Evolutionary conservation across 352 stramenopile species (phyloP), one percentile per base, ranked within the genome.

Genomic region (Pythium phragmiticola): DNA sequence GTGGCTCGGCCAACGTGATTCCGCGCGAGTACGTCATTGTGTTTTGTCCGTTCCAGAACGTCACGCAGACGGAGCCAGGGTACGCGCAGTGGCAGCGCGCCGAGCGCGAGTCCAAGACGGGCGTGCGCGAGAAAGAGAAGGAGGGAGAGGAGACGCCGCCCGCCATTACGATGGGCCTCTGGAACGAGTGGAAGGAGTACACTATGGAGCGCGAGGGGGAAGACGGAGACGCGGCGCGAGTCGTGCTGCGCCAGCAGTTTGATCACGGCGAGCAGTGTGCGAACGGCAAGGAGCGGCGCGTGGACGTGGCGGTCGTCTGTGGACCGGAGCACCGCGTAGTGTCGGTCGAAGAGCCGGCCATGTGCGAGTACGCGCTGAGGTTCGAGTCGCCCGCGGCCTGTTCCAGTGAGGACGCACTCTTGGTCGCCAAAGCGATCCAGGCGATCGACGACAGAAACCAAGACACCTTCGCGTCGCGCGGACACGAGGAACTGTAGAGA

Each of bases 341-440:
- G n/a, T 84, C 77, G 9, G 82, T 96, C 7, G 85, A 97, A 52
- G 94, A 98, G 72, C 80, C 84, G 30, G 78, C 94, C 55, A 98
- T 95, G 66, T 98, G 94, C 62, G 65, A 85, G 34, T 98, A 98
- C 69, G 75, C 84, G 14, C 76, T 98, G 52, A 64, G 57, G 47
- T 96, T 98, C 56, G 85, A 74, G 55, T 88, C 83, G 0, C 80
- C 83, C 0, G 83, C 80, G 2, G 82, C 78, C 8, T 94, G 83
- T 17, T 43, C 41, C 3, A 7, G 9, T 37, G 63, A n/a, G 46
- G 54, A 21, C 14, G 4, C 13, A 47, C 34, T 4, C 19, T 5
- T 30, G 26, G 26, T 68, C 13, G n/a, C 14, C 1, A 37, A n/a
- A 1, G 36, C 45, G n/a, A 68, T 68, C 28, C 19, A 33, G 14